Conservation (phyloP, 2,329 filamentous ascomycete species). For the Thelonectria discophora region DNA sequence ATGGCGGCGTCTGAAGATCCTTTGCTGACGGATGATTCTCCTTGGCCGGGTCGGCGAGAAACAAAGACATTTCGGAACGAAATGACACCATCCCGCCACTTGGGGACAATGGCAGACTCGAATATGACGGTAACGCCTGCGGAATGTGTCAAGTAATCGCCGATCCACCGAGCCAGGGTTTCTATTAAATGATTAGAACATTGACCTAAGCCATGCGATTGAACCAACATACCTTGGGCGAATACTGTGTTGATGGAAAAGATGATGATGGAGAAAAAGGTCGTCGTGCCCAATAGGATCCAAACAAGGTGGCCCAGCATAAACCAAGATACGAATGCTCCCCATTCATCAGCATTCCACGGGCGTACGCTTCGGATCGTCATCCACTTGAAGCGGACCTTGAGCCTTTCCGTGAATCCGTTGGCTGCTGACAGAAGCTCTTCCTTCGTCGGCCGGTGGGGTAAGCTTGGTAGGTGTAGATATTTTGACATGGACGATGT, state of each 20-base stretch:
- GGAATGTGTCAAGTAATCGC: conserved; percentile 93
- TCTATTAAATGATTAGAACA: conserved; percentile 60
- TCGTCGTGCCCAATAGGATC: conserved; percentile 96
- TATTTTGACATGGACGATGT: conserved; percentile 67
- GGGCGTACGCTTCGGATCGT: conserved; percentile 93
- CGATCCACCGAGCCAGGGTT: conserved; percentile 90
- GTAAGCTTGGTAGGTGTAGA: conserved; percentile 70
- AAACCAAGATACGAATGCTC: conserved; percentile 93
- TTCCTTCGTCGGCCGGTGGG: conserved; percentile 92
- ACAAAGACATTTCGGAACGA: conserved; percentile 97
- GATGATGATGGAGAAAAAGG: conserved; percentile 92
- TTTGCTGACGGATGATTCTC: conserved; percentile 85
- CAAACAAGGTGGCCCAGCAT: conserved; percentile 92
- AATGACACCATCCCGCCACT: conserved; percentile 94
- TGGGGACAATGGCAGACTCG: conserved; percentile 96
- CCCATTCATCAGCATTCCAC: conserved; percentile 96
- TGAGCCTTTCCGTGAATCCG: conserved; percentile 89
- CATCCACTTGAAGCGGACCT: conserved; percentile 96
- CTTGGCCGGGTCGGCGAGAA: conserved; percentile 86
- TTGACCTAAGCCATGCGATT: neutral
- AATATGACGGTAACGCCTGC: conserved; percentile 95
- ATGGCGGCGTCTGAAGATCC: conserved; percentile 90
- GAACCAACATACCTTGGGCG: conserved; percentile 75
- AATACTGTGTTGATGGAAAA: conserved; percentile 95
- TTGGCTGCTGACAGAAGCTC: conserved; percentile 91